Evolutionary conservation across 1,284 basidiomycete species (phyloP).

Genomic region (Neonothopanus nambi): DNA sequence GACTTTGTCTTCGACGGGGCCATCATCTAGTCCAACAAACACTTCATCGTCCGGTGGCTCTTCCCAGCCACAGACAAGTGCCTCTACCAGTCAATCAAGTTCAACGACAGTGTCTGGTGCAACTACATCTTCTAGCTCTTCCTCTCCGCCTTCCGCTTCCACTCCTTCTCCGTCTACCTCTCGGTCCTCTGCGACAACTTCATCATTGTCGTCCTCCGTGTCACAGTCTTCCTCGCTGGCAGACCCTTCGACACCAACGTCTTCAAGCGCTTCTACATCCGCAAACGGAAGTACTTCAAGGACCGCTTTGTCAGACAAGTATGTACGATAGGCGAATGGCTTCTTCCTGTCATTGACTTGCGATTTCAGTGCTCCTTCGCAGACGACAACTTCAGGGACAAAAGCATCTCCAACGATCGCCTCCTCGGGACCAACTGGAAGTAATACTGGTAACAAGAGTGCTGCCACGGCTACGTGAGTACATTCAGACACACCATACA

Average conservation of each 20-base stretch:
- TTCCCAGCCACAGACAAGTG: too few species aligned
- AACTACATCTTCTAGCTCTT: neutral
- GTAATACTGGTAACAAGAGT: neutral
- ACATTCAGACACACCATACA: neutral
- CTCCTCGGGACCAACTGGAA: neutral
- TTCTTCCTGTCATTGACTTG: neutral
- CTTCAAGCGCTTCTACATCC: neutral
- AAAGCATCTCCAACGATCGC: neutral
- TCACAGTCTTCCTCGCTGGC: neutral
- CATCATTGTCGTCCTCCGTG: neutral
- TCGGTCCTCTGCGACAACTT: neutral
- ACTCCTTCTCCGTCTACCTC: neutral
- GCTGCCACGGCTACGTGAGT: neutral
- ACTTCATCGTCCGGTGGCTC: too few species aligned
- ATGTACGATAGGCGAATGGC: too few species aligned
- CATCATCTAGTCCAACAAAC: too few species aligned
- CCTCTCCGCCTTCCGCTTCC: neutral
- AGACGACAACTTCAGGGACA: neutral
- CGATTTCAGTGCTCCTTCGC: neutral
- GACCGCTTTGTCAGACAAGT: too few species aligned
- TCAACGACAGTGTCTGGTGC: neutral
- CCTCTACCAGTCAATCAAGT: too few species aligned
- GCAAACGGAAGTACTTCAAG: neutral
- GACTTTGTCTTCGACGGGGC: too few species aligned
- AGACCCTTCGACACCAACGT: neutral